Base-by-base conservation (phyloP, 1,284 basidiomycete species). In the Fistulina hepatica region DNA sequence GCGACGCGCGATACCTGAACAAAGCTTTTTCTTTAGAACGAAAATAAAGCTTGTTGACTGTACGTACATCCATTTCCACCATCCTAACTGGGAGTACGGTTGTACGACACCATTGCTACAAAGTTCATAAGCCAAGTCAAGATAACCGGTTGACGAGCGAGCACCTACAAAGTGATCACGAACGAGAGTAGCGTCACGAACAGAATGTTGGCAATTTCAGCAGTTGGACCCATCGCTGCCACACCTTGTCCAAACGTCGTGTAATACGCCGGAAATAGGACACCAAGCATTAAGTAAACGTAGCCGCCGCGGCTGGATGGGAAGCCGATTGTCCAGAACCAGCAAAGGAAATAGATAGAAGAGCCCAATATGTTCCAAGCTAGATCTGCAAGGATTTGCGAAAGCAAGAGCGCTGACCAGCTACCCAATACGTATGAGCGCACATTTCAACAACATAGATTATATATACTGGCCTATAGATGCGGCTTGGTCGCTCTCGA, bases 51-150 rank as follows among this genome's bases (percentile, higher is more conserved):
- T 3, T 16, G 17, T 12, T 3, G 19, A 19, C 16, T n/a, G n/a
- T 84, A n/a, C n/a, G 53, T 89, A 43, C 39, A 88, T 83, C 79
- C 84, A 90, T 46, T 64, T 63, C 84, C 83, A 88, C 78, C 82
- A 88, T 5, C 76, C 78, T 5, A 88, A 69, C 11, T 66, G 55
- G 5, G 63, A 50, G 58, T 63, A 81, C 1, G 78, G 77, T 52
- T 81, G 77, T 34, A 81, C 44, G 17, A 79, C 73, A 47, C 77
- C 78, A 44, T 77, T 71, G 57, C 67, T 75, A 40, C 7, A n/a
- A 23, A 27, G n/a, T 41, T 44, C 31, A 46, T 39, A 51, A 43
- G 37, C 23, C 28, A 42, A 42, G 45, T 31, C 45, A 39, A 51
- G 42, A 38, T 12, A 48, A 9, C 21, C 36, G 39, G 16, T n/a